These are phyloP conservation scores for Kodamaea laetipori DNA, from an alignment of 805 yeast species.

Conservation along the genomic window DNA sequence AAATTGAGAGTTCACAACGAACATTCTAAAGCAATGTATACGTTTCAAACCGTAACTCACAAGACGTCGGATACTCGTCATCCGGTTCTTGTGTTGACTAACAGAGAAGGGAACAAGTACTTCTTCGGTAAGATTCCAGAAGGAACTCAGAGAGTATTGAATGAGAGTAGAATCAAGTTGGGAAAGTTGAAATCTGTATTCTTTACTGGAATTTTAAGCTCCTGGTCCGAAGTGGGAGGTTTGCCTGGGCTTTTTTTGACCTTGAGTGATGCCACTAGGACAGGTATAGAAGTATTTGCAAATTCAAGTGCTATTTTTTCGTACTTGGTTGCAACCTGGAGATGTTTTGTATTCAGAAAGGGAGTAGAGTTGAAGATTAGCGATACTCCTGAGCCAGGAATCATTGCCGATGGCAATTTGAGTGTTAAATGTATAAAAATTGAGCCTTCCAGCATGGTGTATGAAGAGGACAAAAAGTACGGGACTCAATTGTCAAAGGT, in stretches of 20 bases:
- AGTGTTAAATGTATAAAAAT: slow-evolving; percentile 42
- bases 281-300: slow-evolving; percentile 55
- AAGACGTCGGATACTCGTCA: slow-evolving; percentile 54
- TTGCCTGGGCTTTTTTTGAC: slow-evolving; percentile 87
- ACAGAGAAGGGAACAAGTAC: slow-evolving; percentile 54
- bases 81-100: slow-evolving; percentile 56
- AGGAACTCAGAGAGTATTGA: slow-evolving; percentile 78
- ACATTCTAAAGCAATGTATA: slow-evolving; percentile 17
- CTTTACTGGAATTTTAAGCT: slow-evolving; percentile 67
- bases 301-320: slow-evolving; percentile 34
- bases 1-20: slow-evolving; percentile 17
- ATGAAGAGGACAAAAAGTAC: slow-evolving; percentile 1
- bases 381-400: slow-evolving; percentile 31
- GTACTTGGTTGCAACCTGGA: slow-evolving; percentile 76
- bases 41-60: slow-evolving; percentile 34
- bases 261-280: slow-evolving; percentile 72
- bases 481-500: slow-evolving; percentile 34
- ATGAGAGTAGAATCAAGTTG: slow-evolving; percentile 58
- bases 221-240: slow-evolving; percentile 87
- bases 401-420: slow-evolving; percentile 40
- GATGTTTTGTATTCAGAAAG: slow-evolving; percentile 80
- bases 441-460: slow-evolving; percentile 3
- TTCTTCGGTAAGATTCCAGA: slow-evolving; percentile 82
- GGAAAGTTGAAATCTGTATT: slow-evolving; percentile 66
- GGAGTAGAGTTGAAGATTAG: slow-evolving; percentile 54